phyloP scores from a whole-genome alignment of 139 green algal species.

The Auxenochlorella pyrenoidosa region DNA sequence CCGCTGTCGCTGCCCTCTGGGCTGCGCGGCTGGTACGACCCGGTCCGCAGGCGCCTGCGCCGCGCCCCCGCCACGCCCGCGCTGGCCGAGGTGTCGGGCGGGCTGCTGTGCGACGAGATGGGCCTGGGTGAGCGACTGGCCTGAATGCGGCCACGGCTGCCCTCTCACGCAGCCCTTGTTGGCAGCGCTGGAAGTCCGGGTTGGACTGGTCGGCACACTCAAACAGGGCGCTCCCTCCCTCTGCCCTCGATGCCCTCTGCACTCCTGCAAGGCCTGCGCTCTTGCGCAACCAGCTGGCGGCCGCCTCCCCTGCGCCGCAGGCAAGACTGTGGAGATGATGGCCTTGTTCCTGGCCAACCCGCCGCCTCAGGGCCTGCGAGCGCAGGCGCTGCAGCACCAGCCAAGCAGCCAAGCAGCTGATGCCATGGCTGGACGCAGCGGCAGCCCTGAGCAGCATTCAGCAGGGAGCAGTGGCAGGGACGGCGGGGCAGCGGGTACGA shows the following conservation, averaged over 20 bases:
- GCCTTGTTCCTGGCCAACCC: conserved; percentile 59
- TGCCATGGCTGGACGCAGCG: neutral
- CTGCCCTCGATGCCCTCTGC: neutral
- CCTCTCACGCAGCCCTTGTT: neutral
- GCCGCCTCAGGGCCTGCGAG: conserved; percentile 6
- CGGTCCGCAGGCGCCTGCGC: neutral
- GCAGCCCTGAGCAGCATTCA: neutral
- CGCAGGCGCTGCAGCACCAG: neutral
- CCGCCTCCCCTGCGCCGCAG: conserved; percentile 17
- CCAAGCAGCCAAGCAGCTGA: neutral
- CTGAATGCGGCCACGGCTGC: no score
- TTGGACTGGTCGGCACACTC: no score
- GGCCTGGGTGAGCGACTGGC: conserved; percentile 49
- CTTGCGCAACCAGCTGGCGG: neutral
- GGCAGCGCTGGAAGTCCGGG: neutral
- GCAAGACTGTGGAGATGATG: conserved; percentile 59
- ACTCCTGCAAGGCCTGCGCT: neutral
- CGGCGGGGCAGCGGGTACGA: neutral
- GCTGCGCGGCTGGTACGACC: neutral
- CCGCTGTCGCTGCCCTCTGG: neutral
- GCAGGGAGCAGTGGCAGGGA: neutral
- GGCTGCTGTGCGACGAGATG: conserved; percentile 63
- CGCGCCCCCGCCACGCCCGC: neutral
- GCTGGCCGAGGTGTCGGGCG: conserved; percentile 41
- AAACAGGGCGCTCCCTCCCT: no score